Percentiles rank a stretch among this genome's conserved stretches.
These are phyloP conservation scores for Cladophialophora bantiana DNA, from an alignment of 2,329 filamentous ascomycete species.

Conservation along the genomic window DNA sequence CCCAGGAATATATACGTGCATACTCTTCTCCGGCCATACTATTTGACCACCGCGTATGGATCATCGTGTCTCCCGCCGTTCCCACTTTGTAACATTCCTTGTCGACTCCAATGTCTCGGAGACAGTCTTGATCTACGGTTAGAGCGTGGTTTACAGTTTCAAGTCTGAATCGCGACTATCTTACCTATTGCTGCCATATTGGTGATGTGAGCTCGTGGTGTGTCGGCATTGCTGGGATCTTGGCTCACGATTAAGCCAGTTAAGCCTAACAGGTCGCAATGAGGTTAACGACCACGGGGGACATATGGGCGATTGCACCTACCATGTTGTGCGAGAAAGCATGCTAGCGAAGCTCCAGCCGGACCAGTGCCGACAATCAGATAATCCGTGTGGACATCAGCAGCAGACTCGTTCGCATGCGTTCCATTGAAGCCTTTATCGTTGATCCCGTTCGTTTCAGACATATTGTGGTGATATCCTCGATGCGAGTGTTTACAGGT, in stretches of 20 bases:
- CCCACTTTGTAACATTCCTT: constrained; percentile 45
- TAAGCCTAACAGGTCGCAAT: constrained; percentile 13
- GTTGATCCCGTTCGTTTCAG: constrained; percentile 14
- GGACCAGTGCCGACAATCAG: constrained; percentile 57
- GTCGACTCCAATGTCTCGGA: constrained; percentile 51
- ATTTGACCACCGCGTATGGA: constrained; percentile 53
- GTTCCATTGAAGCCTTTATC: constrained; percentile 8
- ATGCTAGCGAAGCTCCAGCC: constrained; percentile 54
- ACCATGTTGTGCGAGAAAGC: constrained; percentile 49
- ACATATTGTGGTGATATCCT: constrained; percentile 9
- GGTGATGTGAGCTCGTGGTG: constrained; percentile 40
- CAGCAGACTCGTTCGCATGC: background rate
- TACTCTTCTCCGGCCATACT: constrained; percentile 54
- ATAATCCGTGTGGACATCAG: constrained; percentile 21
- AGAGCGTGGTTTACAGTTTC: background rate
- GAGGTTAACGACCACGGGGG: background rate
- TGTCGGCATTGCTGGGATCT: constrained; percentile 29
- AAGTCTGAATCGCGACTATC: background rate
- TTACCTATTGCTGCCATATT: constrained; percentile 36
- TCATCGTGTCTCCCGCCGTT: constrained; percentile 46
- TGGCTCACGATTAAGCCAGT: constrained; percentile 27
- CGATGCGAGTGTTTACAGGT: too few species aligned
- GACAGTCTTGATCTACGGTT: constrained; percentile 18
- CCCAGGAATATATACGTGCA: constrained; percentile 52
- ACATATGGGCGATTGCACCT: constrained; percentile 14